Percentiles rank a stretch among this genome's conserved stretches.
Conservation (phyloP, 2,329 filamentous ascomycete genomes). For the Dendryphion nanum region DNA sequence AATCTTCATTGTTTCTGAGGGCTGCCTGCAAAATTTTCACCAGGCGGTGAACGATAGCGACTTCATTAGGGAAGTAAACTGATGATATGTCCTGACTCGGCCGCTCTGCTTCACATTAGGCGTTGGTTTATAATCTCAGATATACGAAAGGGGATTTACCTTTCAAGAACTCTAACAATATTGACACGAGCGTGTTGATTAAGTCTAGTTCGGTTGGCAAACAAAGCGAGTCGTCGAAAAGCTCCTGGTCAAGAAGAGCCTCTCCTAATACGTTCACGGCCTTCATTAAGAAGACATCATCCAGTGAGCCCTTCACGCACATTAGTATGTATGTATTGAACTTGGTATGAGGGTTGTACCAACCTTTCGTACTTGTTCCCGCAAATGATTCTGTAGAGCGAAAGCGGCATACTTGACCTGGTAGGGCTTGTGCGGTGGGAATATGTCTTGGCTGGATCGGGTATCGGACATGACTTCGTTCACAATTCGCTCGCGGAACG, state of each 20-base stretch:
- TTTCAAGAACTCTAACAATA: slow-evolving; percentile 34
- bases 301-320: slow-evolving; percentile 28
- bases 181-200: slow-evolving; percentile 24
- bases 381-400: slow-evolving; percentile 28
- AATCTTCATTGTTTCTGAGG: slow-evolving; percentile 14
- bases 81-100: slow-evolving; percentile 29
- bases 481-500: slow-evolving; percentile 26
- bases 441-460: slow-evolving; percentile 22
- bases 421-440: slow-evolving; percentile 34
- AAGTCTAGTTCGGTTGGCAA: slow-evolving; percentile 23
- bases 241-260: slow-evolving; percentile 25
- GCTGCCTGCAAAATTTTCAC: slow-evolving; percentile 23
- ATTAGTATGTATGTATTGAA: too few relatives aligned
- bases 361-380: slow-evolving; percentile 32
- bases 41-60: slow-evolving; percentile 28
- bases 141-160: slow-evolving; percentile 17
- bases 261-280: slow-evolving; percentile 28
- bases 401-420: slow-evolving; percentile 35
- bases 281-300: slow-evolving; percentile 32
- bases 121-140: slow-evolving; percentile 6
- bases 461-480: slow-evolving; percentile 24
- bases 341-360: too few relatives aligned
- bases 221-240: slow-evolving; percentile 21
- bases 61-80: slow-evolving; percentile 32
- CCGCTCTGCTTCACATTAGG: slow-evolving; percentile 33